Base-by-base conservation (phyloP, 2,329 filamentous ascomycete species). In the Phaeosphaeriaceae sp. region DNA sequence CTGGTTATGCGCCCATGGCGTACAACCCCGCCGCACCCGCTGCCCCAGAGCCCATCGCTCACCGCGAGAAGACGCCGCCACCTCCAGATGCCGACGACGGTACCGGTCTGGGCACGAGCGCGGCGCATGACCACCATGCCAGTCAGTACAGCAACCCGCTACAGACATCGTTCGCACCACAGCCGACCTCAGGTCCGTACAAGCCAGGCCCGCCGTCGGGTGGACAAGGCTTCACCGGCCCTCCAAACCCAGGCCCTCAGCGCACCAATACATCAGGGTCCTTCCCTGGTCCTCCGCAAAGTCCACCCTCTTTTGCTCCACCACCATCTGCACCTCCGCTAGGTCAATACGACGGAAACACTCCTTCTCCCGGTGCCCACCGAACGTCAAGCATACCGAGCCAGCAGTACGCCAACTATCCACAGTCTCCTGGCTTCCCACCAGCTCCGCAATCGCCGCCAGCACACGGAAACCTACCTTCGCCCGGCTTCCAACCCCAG, bases 11-110 rank as follows among this genome's bases (percentile, higher is more conserved):
- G 7, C 89, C 89, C 0, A 87, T 91, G 79, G 86, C 89, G 2
- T 93, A 93, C 72, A 93, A 93, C 71, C 91, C 91, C 2, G 91
- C 91, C 0, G 90, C 91, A 1, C 91, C 91, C 4, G 84, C 90
- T 0, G 89, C 90, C 0, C 90, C 91, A 0, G 91, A 93, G 74
- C 82, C 85, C 21, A 87, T 93, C 51, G 82, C 84, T 20, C 86
- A 91, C 73, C 85, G 91, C 48, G 91, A 93, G 76, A 93, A 93
- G 83, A 94, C 91, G 0, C 91, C 91, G 1, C 87, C 91, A 3
- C 89, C 89, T 3, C 85, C 88, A 33, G 91, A 93, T 67, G 86
- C 83, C 41, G 85, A 82, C 13, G 79, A 71, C 55, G 82, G 82
- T 3, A 82, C 79, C 19, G 81, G 81, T 1, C 71, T 83, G 17